These are phyloP conservation scores for Daldinia childiae DNA, from an alignment of 495 filamentous ascomycete species.

Conservation along the genomic window DNA sequence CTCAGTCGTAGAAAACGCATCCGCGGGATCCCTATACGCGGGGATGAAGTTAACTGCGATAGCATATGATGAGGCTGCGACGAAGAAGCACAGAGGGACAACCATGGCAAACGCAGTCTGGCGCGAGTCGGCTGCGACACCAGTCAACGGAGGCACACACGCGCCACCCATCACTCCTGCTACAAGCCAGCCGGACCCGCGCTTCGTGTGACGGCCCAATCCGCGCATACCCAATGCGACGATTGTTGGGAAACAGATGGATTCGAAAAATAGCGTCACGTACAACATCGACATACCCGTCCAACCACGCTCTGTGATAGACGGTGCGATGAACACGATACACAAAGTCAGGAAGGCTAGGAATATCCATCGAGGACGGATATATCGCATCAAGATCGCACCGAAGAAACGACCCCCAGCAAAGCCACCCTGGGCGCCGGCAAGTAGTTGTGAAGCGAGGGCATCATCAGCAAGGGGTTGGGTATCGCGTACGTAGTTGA, in stretches of 20 bases:
- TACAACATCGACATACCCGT: conserved; percentile 67
- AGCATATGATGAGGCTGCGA: conserved; percentile 67
- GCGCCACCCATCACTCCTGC: conserved; percentile 71
- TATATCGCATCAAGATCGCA: conserved; percentile 58
- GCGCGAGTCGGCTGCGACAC: conserved; percentile 61
- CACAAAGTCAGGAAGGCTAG: conserved; percentile 58
- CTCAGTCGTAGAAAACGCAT: conserved; percentile 64
- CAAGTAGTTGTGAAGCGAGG: conserved; percentile 56
- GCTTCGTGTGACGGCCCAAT: conserved; percentile 74
- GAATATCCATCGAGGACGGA: conserved; percentile 64
- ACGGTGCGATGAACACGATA: conserved; percentile 67
- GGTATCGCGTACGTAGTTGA: conserved; percentile 53
- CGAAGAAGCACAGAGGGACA: conserved; percentile 67
- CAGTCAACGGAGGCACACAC: conserved; percentile 70
- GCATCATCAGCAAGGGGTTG: conserved; percentile 39
- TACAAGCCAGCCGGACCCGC: conserved; percentile 69
- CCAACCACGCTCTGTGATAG: conserved; percentile 62
- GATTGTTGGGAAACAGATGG: conserved; percentile 74
- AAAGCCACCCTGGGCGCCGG: conserved; percentile 73
- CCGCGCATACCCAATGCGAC: conserved; percentile 74
- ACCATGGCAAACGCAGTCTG: conserved; percentile 59
- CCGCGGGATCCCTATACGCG: conserved; percentile 65
- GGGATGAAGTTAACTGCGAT: conserved; percentile 71
- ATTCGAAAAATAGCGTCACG: conserved; percentile 74
- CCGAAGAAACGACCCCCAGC: conserved; percentile 72